Base-by-base conservation (phyloP, 768 basidiomycete genomes). In the Pleurotus tuoliensis region DNA sequence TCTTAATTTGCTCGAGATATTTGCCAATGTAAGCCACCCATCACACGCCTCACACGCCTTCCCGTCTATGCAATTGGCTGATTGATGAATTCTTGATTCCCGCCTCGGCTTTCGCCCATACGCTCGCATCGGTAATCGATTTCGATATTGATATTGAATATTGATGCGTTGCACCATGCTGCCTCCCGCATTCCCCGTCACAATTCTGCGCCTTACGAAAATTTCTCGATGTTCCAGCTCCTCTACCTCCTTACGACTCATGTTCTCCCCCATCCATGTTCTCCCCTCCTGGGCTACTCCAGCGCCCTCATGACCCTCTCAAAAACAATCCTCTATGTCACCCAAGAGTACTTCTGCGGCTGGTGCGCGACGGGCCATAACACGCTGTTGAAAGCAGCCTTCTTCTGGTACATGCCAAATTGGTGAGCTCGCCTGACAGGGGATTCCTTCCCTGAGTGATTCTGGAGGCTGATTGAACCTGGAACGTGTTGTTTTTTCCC, bases 321-420 rank as follows among this genome's bases (percentile, higher is more conserved):
- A 30, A 92, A 93, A 75, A 94, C 91, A 1, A 70, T 80, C 1
- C 77, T 93, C 27, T 94, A 92, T 68, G 78, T 79, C 64, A 63
- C 75, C 18, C 84, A 90, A 69, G 90, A 92, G 69, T 82, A 83
- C 66, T 88, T 80, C 63, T 90, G 88, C 65, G 76, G 77, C n/a
- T 76, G 75, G 9, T 90, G 88, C 66, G 69, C 80, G 30, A 69
- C 82, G 39, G 83, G 87, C 37, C 84, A 90, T 66, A 88, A 89
- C 64, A 62, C 78, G 13, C 63, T 72, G 38, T 55, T 64, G 18
- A 75, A 77, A 34, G 69, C 83, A 13, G 55, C 87, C 57, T 63
- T 82, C 48, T 81, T 80, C 58, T 92, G 82, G 81, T 74, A 90
- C 56, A 68, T 87, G 56, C 88, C 90, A 1, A 91, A 90, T 62